Evolutionary conservation across 345 rosid species (phyloP), one percentile per base, ranked within the genome.

Genomic region (Sapria himalayana): DNA sequence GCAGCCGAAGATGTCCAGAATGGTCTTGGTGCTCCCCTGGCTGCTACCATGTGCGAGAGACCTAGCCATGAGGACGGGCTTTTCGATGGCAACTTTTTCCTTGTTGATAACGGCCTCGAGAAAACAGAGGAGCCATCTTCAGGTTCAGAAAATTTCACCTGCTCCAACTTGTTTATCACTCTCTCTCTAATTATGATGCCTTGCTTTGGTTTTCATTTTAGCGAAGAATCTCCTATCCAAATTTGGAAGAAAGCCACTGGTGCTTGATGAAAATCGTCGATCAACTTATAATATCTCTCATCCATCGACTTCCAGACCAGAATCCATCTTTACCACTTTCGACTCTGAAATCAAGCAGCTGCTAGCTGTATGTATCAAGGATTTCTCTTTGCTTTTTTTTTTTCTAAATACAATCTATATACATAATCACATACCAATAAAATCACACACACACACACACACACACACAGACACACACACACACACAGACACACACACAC

Each of bases 291-390:
- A 58, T 48, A 50, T 47, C 37, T 58, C 63, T 33, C 60, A 52
- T 55, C 81, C 63, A 51, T 73, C 65, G 10, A 40, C 35, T 9
- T 61, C 52, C 19, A 49, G 58, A 57, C 53, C 69, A 13, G 89
- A 74, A 21, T 72, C 85, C n/a, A 64, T 74, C 54, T 74, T 81
- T 72, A 59, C 91, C 34, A 77, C 93, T 22, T 81, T 77, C 21
- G 91, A 81, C 54, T 56, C 72, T 39, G 93, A 74, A 72, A 62
- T 60, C 55, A 74, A 70, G 76, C 81, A 81, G 62, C 71, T 81
- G 25, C 69, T 81, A 52, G 69, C 85, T 55, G 93, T 81, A 81
- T 50, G 89, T 63, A 32, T 49, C 53, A 2, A 25, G 31, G 18
- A 23, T 50, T 29, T 22, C 7, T 12, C 22, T 17, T 17, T 29